A percentile compares a stretch with the other conserved stretches of the same genome.
Evolutionary conservation across 2,329 filamentous ascomycete genomes (phyloP).

Genomic region (Aspergillus sp.): DNA sequence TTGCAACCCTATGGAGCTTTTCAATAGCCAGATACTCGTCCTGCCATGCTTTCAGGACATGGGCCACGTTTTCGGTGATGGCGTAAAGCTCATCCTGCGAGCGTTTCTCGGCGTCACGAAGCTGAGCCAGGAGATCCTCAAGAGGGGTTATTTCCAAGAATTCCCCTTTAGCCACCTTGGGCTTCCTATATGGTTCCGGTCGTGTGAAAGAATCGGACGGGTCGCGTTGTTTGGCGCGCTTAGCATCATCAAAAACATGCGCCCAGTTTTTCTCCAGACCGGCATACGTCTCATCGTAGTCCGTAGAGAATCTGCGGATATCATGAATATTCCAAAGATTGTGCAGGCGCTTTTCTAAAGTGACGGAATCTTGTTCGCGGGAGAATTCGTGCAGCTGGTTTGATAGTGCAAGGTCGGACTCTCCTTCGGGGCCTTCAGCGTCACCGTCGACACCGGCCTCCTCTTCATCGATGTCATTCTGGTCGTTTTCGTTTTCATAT

Average conservation of each 20-base stretch:
- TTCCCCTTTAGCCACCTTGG: slow-evolving; percentile 30
- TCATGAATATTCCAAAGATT: slow-evolving; percentile 40
- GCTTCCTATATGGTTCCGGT: slow-evolving; percentile 36
- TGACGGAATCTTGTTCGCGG: slow-evolving; percentile 21
- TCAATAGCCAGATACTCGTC: slow-evolving; percentile 57
- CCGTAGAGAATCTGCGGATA: slow-evolving; percentile 31
- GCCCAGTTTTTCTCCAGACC: slow-evolving; percentile 35
- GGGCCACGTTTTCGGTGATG: slow-evolving; percentile 55
- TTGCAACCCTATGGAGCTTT: slow-evolving; percentile 49
- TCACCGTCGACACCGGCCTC: slow-evolving; percentile 17
- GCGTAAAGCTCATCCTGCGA: slow-evolving; percentile 55
- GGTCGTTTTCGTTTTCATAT: slow-evolving; percentile 17
- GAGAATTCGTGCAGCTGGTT: slow-evolving; percentile 24
- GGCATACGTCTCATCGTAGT: slow-evolving; percentile 33
- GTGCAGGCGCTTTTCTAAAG: slow-evolving; percentile 32
- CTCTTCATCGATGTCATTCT: slow-evolving; percentile 18
- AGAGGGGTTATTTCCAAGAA: slow-evolving; percentile 39
- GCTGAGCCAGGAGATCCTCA: slow-evolving; percentile 36
- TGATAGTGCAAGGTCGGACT: slow-evolving; percentile 20
- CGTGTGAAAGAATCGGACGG: slow-evolving; percentile 22
- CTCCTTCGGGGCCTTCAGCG: slow-evolving; percentile 20
- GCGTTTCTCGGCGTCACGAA: slow-evolving; percentile 40
- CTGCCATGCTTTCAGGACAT: slow-evolving; percentile 56
- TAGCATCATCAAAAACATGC: slow-evolving; percentile 31
- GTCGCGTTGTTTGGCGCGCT: slow-evolving; percentile 30